A percentile compares a stretch with the other conserved stretches of the same genome.
phyloP scores from a whole-genome alignment of 2,329 filamentous ascomycete genomes.

The Aurifilum marmelostoma region DNA sequence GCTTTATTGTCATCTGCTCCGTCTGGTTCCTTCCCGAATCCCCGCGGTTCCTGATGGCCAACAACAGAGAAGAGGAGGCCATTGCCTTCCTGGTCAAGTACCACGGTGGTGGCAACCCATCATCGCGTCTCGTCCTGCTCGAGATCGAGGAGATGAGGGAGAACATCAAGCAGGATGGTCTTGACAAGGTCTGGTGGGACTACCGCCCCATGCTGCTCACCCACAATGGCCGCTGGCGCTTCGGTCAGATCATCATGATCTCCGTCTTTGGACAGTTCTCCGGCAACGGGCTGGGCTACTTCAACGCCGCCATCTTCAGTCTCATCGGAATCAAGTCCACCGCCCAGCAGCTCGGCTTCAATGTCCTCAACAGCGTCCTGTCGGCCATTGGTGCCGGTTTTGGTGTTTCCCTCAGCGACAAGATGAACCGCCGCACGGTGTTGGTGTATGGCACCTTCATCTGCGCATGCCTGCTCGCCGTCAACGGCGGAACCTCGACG shows the following conservation, averaged over 20 bases:
- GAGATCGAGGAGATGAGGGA: slow-evolving; percentile 48
- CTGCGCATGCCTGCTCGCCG: slow-evolving; percentile 46
- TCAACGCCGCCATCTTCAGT: slow-evolving; percentile 52
- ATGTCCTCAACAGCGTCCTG: slow-evolving; percentile 51
- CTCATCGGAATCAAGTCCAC: slow-evolving; percentile 43
- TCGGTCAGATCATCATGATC: slow-evolving; percentile 53
- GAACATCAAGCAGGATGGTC: slow-evolving; percentile 48
- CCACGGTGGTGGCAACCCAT: slow-evolving; percentile 46
- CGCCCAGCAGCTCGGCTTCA: slow-evolving; percentile 45
- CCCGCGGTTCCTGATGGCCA: slow-evolving; percentile 47
- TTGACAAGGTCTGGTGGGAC: slow-evolving; percentile 53
- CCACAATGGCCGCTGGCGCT: slow-evolving; percentile 52
- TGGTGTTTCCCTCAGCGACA: slow-evolving; percentile 48
- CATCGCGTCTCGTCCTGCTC: slow-evolving; percentile 44
- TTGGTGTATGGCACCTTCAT: slow-evolving; percentile 48
- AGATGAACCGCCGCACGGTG: slow-evolving; percentile 51
- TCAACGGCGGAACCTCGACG: slow-evolving; percentile 50
- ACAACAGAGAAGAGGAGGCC: slow-evolving; percentile 45
- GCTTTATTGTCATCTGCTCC: slow-evolving; percentile 42
- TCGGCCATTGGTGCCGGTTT: slow-evolving; percentile 49
- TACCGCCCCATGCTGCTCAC: slow-evolving; percentile 49
- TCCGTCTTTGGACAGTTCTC: slow-evolving; percentile 56
- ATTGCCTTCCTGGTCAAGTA: slow-evolving; percentile 46
- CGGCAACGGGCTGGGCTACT: slow-evolving; percentile 55
- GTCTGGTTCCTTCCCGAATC: slow-evolving; percentile 47